These are phyloP conservation scores for Xylaria sp. DNA, from an alignment of 2,329 filamentous ascomycete genomes.

Conservation along the genomic window DNA sequence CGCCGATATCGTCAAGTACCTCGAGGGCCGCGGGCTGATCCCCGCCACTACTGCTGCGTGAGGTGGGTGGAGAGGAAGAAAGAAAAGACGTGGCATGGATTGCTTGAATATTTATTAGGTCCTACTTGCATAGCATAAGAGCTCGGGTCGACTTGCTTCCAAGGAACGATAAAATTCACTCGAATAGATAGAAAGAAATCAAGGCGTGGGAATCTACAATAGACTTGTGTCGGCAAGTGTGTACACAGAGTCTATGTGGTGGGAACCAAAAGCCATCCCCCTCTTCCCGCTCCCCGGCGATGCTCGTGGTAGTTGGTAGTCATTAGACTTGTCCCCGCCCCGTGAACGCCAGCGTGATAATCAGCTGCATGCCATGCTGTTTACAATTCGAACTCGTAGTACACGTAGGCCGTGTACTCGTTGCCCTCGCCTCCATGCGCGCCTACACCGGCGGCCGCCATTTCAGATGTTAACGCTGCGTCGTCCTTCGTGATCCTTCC, in stretches of 20 bases:
- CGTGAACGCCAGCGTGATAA: conserved; percentile 16
- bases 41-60: conserved; percentile 24
- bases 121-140: too few species aligned
- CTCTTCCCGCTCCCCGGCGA: not conserved
- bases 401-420: conserved; percentile 96
- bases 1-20: conserved; percentile 77
- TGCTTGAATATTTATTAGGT: not conserved
- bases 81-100: not conserved
- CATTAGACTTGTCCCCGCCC: conserved; percentile 12
- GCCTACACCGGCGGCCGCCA: conserved; percentile 72
- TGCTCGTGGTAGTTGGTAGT: conserved; percentile 9
- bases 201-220: conserved; percentile 2
- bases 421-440: conserved; percentile 65
- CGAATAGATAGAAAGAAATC: not conserved
- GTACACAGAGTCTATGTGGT: conserved; percentile 14
- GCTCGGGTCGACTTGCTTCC: too few species aligned
- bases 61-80: not conserved
- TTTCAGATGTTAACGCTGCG: conserved; percentile 74
- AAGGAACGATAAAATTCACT: too few species aligned
- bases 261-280: conserved; percentile 10
- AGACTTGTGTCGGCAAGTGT: conserved; percentile 12
- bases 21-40: conserved; percentile 69
- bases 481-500: conserved; percentile 92
- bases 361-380: conserved; percentile 13
- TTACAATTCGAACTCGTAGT: conserved; percentile 86